Evolutionary conservation across 345 rosid genomes (phyloP).

Genomic region (Reutealis trisperma): DNA sequence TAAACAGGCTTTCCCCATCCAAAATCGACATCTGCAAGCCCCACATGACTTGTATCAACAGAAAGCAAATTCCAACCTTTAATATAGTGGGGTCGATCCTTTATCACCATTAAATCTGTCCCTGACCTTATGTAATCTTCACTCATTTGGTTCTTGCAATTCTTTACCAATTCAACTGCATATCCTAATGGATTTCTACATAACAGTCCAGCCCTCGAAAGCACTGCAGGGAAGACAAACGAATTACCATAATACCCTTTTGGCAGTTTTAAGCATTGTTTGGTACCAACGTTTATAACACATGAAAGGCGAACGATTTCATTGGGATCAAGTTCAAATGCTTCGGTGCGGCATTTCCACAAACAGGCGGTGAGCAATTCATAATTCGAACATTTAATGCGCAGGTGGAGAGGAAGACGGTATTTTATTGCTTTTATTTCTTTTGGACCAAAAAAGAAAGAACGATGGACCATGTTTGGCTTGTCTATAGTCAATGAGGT

Average conservation of each 20-base stretch:
- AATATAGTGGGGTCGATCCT: neutral
- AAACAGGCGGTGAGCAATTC: slow-evolving; percentile 8
- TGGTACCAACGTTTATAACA: neutral
- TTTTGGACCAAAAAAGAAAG: neutral
- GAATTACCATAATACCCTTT: slow-evolving; percentile 12
- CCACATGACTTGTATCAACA: slow-evolving; percentile 7
- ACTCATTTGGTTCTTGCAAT: neutral
- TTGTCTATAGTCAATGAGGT: neutral
- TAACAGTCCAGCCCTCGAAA: neutral
- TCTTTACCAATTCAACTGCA: slow-evolving; percentile 15
- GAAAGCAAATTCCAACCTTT: neutral
- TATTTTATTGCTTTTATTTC: neutral
- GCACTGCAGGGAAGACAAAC: neutral
- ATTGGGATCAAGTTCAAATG: slow-evolving; percentile 2
- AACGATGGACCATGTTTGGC: neutral
- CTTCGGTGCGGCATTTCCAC: slow-evolving; percentile 13
- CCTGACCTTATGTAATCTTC: slow-evolving; percentile 15
- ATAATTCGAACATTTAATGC: neutral
- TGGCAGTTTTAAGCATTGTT: neutral
- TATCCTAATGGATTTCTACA: slow-evolving; percentile 8
- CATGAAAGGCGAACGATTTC: neutral
- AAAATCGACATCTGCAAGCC: slow-evolving; percentile 23
- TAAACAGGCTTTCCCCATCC: slow-evolving; percentile 25
- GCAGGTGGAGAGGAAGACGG: neutral
- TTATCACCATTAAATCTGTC: slow-evolving; percentile 13